Base-by-base conservation (phyloP, 1,139 yeast species). In the Magnusiomyces clavatus region DNA sequence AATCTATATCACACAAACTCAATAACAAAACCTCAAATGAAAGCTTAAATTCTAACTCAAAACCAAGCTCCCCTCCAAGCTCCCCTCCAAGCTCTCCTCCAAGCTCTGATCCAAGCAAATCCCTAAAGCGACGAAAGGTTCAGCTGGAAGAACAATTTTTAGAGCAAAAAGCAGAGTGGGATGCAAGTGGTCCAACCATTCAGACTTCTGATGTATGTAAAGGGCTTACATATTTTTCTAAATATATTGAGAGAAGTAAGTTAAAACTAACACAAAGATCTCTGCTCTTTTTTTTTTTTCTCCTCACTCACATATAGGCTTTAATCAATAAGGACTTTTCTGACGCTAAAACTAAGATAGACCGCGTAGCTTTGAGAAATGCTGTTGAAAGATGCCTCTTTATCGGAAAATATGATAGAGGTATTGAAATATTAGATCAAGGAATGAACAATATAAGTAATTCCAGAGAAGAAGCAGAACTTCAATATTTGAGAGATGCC, bases 381-480 rank as follows among this genome's bases (percentile, higher is more conserved):
- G 69, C 69, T 1, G 69, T 67, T 3, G 72, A 69, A 51, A 56
- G 68, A 31, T 68, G 66, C n/a, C 66, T 61, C 51, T 69, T 58
- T 54, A 47, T 57, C 14, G 52, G 64, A 6, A 61, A 67, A 44
- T 69, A 65, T 49, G 40, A 49, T 14, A 49, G 51, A 47, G 68
- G 66, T 0, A 51, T 63, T 20, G 60, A 58, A n/a, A 54, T 67
- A 6, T 53, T 65, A 35, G 61, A 59, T 12, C 46, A 47, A 43
- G 52, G 48, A 52, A 49, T 14, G 54, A 13, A 29, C 3, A 38
- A 38, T 14, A 14, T 38, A 13, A 46, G 43, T 17, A 46, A 46
- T 52, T 29, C 29, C 52, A 14, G 57, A 43, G 42, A 45, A 46
- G 19, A 62, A 59, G 49, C 46, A 55, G 42, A 37, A 12, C 48